These are phyloP conservation scores for Neohortaea acidophila DNA, from an alignment of 495 filamentous ascomycete species.

Conservation along the genomic window DNA sequence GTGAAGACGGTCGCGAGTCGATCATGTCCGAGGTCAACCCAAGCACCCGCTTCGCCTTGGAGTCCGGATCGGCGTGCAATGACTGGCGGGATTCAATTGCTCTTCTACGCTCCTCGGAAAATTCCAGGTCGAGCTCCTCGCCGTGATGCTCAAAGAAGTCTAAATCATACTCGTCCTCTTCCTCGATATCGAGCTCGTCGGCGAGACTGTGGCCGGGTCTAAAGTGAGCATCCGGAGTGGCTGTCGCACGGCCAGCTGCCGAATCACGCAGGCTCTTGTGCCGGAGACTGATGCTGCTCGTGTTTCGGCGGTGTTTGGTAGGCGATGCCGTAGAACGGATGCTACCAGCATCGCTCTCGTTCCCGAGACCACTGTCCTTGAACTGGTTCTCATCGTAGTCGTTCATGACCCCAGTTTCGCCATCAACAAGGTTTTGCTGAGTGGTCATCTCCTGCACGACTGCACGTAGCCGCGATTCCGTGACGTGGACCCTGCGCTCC, in stretches of 20 bases:
- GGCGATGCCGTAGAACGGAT: constrained; percentile 55
- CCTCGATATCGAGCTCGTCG: constrained; percentile 76
- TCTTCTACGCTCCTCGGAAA: constrained; percentile 18
- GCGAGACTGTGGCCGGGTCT: constrained; percentile 63
- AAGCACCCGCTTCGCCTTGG: constrained; percentile 29
- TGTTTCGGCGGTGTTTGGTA: constrained; percentile 44
- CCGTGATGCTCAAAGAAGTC: constrained; percentile 28
- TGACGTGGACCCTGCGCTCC: constrained; percentile 72
- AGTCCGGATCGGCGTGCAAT: neutral
- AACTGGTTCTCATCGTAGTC: constrained; percentile 39
- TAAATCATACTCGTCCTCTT: constrained; percentile 47
- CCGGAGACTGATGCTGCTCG: constrained; percentile 36
- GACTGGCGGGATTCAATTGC: constrained; percentile 19
- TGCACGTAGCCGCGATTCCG: constrained; percentile 68
- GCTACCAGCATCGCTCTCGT: constrained; percentile 61
- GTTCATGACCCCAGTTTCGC: constrained; percentile 21
- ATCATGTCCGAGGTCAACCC: constrained; percentile 11
- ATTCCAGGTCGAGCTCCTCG: constrained; percentile 26
- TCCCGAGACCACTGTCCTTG: constrained; percentile 31
- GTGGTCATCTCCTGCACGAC: constrained; percentile 73
- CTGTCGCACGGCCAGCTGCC: constrained; percentile 1
- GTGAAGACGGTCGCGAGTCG: neutral
- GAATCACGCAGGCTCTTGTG: constrained; percentile 42
- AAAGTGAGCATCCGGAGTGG: constrained; percentile 34
- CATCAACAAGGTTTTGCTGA: constrained; percentile 43